These are phyloP conservation scores for Debaryomyces subglobosus DNA, from an alignment of 1,139 yeast species.

Conservation along the genomic window DNA sequence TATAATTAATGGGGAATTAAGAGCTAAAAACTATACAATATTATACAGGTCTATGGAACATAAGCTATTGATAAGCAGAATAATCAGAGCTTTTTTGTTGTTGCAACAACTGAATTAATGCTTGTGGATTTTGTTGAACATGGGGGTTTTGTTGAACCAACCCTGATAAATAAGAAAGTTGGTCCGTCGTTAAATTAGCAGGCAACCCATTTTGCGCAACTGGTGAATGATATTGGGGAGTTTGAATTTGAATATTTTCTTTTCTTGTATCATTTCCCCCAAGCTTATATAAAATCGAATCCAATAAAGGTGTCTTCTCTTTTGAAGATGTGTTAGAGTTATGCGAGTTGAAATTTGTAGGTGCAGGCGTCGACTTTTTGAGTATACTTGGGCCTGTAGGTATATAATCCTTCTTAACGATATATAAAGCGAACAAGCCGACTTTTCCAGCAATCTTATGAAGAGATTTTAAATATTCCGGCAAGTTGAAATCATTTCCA, in stretches of 20 bases:
- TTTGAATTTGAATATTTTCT: conserved; percentile 8
- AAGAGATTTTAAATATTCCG: conserved; percentile 28
- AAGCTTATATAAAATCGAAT: conserved; percentile 23
- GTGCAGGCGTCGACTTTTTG: conserved; percentile 16
- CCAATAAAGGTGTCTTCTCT: conserved; percentile 16
- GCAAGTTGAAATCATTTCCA: conserved; percentile 28
- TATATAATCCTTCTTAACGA: conserved; percentile 47
- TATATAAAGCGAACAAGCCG: conserved; percentile 49
- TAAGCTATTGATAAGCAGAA: conserved; percentile 3
- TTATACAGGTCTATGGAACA: conserved; percentile 1
- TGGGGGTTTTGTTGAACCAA: conserved; percentile 28
- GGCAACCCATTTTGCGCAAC: background rate
- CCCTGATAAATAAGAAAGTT: conserved; percentile 18
- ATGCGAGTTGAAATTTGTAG: background rate
- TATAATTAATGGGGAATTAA: background rate
- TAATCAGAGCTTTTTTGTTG: conserved; percentile 11
- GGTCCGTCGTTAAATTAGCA: conserved; percentile 16
- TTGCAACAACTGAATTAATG: conserved; percentile 21
- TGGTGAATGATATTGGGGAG: background rate
- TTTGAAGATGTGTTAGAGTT: background rate
- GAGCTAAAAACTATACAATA: conserved; percentile 1
- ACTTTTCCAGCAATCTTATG: conserved; percentile 22
- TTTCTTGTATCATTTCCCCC: conserved; percentile 2
- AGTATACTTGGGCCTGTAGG: conserved; percentile 26
- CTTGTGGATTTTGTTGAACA: conserved; percentile 25